These are phyloP conservation scores for Forsythia suspensa DNA, from an alignment of 257 asterid genomes.

Conservation along the genomic window DNA sequence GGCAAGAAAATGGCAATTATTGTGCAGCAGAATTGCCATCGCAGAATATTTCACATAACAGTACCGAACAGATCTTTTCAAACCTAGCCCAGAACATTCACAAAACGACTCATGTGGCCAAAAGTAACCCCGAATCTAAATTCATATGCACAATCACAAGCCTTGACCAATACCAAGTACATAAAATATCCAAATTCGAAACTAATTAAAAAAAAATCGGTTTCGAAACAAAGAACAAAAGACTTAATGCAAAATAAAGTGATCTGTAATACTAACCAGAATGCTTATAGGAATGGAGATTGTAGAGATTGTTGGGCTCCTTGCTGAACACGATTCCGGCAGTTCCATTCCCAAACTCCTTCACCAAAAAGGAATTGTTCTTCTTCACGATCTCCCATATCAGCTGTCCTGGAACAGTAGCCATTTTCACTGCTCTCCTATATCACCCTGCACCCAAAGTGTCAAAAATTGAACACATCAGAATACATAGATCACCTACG, in stretches of 20 bases:
- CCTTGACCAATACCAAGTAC: background rate
- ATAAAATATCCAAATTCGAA: background rate
- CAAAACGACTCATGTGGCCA: background rate
- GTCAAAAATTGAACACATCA: background rate
- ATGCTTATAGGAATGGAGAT: slow-evolving; percentile 87
- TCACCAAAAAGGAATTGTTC: slow-evolving; percentile 74
- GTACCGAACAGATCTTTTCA: background rate
- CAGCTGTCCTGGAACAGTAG: slow-evolving; percentile 83
- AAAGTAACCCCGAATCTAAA: background rate
- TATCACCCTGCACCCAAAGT: background rate
- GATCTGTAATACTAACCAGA: slow-evolving; percentile 49
- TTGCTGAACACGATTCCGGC: slow-evolving; percentile 76
- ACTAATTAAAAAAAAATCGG: background rate
- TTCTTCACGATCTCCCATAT: slow-evolving; percentile 98
- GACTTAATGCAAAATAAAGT: background rate
- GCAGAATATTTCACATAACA: background rate
- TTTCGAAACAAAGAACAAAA: background rate
- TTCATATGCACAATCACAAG: background rate
- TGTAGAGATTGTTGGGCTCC: slow-evolving; percentile 90
- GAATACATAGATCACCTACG: background rate
- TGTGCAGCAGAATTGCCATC: background rate
- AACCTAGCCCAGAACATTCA: background rate
- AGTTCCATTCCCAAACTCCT: slow-evolving; percentile 76
- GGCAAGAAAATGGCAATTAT: background rate
- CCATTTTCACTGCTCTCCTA: slow-evolving; percentile 45